Conservation (phyloP, 805 yeast genomes). For the Torulaspora maleeae region DNA sequence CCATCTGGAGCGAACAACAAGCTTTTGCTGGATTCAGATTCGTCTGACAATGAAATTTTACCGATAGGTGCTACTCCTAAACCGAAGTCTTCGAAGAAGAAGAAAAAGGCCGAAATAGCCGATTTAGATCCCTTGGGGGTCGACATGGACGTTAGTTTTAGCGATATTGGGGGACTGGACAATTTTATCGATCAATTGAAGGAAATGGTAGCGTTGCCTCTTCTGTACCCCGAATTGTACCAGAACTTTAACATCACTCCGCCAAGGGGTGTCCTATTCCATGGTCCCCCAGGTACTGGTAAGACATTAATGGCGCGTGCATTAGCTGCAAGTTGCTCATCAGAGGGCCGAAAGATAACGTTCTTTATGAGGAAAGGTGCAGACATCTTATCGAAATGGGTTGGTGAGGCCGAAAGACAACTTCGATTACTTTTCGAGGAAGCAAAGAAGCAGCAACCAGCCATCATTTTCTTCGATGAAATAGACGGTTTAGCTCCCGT, state of each 20-base stretch:
- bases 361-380: conserved; percentile 99
- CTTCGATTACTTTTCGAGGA: conserved; percentile 87
- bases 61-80: conserved; percentile 44
- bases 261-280: conserved; percentile 94
- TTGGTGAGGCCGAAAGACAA: conserved; percentile 97
- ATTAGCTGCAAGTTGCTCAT: conserved; percentile 88
- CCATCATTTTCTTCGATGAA: conserved; percentile 95
- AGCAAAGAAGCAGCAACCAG: conserved; percentile 92
- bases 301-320: conserved; percentile 98
- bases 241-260: conserved; percentile 88
- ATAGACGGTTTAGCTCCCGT: conserved; percentile 98
- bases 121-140: conserved; percentile 93
- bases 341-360: conserved; percentile 79
- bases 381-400: conserved; percentile 96
- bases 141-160: conserved; percentile 77
- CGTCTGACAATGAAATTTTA: conserved; percentile 57
- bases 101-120: conserved; percentile 60
- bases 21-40: conserved; percentile 47
- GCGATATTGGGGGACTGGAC: conserved; percentile 87
- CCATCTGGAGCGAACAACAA: conserved; percentile 26
- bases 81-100: conserved; percentile 34
- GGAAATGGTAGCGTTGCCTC: conserved; percentile 93
- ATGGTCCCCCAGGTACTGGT: conserved; percentile 99
- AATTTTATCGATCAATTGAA: conserved; percentile 86
- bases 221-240: conserved; percentile 89